Percentiles rank a stretch among this genome's conserved stretches.
These are phyloP conservation scores for Ustilago bromivora DNA, from an alignment of 1,284 basidiomycete species.

Conservation along the genomic window DNA sequence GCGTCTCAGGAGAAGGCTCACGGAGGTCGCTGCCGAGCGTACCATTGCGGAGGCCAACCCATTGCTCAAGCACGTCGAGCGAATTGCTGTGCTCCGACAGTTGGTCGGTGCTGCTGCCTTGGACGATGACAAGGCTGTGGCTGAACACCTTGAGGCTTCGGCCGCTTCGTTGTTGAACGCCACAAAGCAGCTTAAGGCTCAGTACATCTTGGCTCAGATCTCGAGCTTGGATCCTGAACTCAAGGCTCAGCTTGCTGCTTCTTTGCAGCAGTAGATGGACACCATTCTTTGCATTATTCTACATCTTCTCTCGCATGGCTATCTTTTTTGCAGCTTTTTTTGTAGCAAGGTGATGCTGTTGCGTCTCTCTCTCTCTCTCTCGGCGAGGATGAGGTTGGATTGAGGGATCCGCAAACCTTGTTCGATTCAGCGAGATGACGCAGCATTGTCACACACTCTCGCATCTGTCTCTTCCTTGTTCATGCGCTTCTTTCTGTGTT, in stretches of 20 bases:
- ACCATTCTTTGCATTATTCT: not conserved
- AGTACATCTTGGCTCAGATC: slow-evolving; percentile 62
- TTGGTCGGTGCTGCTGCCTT: slow-evolving; percentile 53
- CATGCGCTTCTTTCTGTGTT: not conserved
- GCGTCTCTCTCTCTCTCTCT: not conserved
- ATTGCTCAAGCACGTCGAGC: slow-evolving; percentile 60
- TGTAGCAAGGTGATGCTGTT: not conserved
- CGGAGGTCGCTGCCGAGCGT: slow-evolving; percentile 57
- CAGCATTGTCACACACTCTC: not conserved
- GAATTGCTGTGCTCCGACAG: slow-evolving; percentile 55
- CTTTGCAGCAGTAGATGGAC: slow-evolving; percentile 21
- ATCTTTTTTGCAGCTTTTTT: not conserved
- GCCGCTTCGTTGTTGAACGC: slow-evolving; percentile 47
- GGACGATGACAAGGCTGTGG: slow-evolving; percentile 61
- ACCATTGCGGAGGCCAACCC: slow-evolving; percentile 66
- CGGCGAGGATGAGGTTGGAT: slow-evolving; percentile 12
- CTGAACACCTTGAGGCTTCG: slow-evolving; percentile 62
- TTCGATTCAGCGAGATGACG: not conserved
- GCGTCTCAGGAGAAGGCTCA: slow-evolving; percentile 79
- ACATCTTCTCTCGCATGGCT: not conserved
- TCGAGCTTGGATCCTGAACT: slow-evolving; percentile 61
- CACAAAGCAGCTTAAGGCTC: slow-evolving; percentile 56
- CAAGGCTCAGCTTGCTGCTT: slow-evolving; percentile 46
- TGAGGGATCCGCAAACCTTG: slow-evolving; percentile 34
- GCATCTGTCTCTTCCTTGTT: not conserved